Evolutionary conservation across 2,329 filamentous ascomycete species (phyloP), one percentile per base, ranked within the genome.

Genomic region (Sclerotinia glacialis): DNA sequence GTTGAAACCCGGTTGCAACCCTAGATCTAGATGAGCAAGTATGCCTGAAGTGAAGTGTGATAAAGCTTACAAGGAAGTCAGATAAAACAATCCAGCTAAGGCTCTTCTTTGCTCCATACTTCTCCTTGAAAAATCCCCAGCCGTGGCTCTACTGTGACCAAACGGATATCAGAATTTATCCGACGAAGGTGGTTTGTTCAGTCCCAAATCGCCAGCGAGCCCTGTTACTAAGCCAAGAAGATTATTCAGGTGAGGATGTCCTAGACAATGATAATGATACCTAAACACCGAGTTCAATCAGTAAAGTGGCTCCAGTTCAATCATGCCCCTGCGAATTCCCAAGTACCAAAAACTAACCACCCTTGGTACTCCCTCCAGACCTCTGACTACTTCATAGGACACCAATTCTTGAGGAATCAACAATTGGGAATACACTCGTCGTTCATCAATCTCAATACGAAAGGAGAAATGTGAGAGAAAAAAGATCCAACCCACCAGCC

Each of bases 221-320:
- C 46, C 64, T 3, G 49, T 50, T 8, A 56, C 56, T 37, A 62
- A 7, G 18, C 58, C 49, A 49, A 66, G 56, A 12, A 66, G 40
- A 47, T 66, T 66, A 9, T 62, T 66, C 16, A 66, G 16, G 23
- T 66, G 49, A 5, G 64, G 64, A 28, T 66, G 64, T 0, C 56
- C 42, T 40, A 66, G 26, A 54, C 56, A 66, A 47, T 66, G 64
- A n/a, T 62, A 66, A 44, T 62, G 64, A 55, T 66, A 66, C 64
- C 64, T 66, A 31, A 31, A 12, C 28, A 37, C 11, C n/a, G 6
- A 21, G n/a, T 16, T 49, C 12, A 2, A 9, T 60, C 14, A 60
- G 56, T 37, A 47, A n/a, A 18, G 1, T 37, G 21, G 42, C 42
- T 60, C 12, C 6, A 18, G 18, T 23, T n/a, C 2, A 12, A 37